A percentile compares a stretch with the other conserved stretches of the same genome.
These are phyloP conservation scores for Colletotrichum lindemuthianum DNA, from an alignment of 2,329 filamentous ascomycete species.

Conservation along the genomic window DNA sequence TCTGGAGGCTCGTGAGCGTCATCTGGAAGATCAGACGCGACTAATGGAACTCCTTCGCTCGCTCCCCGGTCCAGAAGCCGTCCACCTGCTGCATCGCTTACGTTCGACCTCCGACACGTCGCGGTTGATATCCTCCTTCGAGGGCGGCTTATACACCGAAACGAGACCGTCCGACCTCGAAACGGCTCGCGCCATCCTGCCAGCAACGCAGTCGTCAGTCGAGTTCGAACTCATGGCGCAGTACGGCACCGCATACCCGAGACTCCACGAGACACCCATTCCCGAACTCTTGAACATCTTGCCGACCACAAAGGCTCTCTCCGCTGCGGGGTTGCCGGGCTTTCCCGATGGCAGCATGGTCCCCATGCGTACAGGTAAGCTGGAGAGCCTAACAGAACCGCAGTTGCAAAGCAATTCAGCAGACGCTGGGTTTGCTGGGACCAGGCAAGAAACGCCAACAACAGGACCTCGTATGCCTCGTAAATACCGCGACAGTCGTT, in stretches of 20 bases:
- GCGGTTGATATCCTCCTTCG: not conserved
- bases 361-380: not conserved
- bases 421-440: not conserved
- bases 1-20: not conserved
- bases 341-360: too few species aligned
- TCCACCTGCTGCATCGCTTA: not conserved
- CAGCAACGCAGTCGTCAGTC: not conserved
- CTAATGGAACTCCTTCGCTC: not conserved
- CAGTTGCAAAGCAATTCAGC: not conserved
- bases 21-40: not conserved
- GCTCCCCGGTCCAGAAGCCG: not conserved
- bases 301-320: too few species aligned
- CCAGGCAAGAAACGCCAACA: not conserved
- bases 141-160: not conserved
- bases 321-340: too few species aligned
- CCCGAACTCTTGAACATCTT: too few species aligned
- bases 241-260: not conserved
- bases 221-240: not conserved
- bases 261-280: too few species aligned
- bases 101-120: not conserved
- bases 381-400: not conserved
- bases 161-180: not conserved
- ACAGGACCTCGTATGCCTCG: not conserved
- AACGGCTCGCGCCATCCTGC: not conserved
- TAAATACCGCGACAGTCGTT: constrained; percentile 39